A percentile compares a stretch with the other conserved stretches of the same genome.
Conservation (phyloP, 2,329 filamentous ascomycete species). For the Apiospora malaysiana region DNA sequence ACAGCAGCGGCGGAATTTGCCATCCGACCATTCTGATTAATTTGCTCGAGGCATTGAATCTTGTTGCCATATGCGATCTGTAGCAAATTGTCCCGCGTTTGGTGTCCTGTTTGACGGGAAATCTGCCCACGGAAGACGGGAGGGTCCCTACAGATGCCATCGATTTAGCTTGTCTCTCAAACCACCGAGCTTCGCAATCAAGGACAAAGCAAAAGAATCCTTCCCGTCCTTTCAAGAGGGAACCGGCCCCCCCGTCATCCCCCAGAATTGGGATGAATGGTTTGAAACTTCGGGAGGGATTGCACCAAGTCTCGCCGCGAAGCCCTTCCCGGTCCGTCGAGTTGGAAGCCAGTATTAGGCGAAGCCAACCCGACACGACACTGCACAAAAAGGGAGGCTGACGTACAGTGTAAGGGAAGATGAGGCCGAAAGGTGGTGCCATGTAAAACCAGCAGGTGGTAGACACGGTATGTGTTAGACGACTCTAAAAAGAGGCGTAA, state of each 20-base stretch:
- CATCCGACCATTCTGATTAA: not conserved
- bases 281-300: not conserved
- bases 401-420: not conserved
- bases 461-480: conserved; percentile 8
- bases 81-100: conserved; percentile 10
- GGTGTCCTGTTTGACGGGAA: conserved; percentile 19
- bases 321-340: conserved; percentile 19
- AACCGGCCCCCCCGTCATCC: not conserved
- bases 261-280: not conserved
- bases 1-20: not conserved
- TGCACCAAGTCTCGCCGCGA: not conserved
- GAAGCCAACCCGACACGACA: not conserved
- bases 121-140: conserved; percentile 17
- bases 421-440: conserved; percentile 3
- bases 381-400: conserved; percentile 5
- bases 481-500: not conserved
- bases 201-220: not conserved
- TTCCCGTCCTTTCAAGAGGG: not conserved
- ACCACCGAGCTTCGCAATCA: conserved; percentile 9
- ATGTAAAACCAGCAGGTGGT: conserved; percentile 20
- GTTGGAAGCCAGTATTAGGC: conserved; percentile 10
- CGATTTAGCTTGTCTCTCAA: not conserved
- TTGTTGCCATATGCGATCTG: conserved; percentile 17
- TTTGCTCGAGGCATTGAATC: conserved; percentile 1
- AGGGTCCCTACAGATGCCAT: conserved; percentile 17